Base-by-base conservation (phyloP, 345 rosid species). In the Ceriops decandra region DNA sequence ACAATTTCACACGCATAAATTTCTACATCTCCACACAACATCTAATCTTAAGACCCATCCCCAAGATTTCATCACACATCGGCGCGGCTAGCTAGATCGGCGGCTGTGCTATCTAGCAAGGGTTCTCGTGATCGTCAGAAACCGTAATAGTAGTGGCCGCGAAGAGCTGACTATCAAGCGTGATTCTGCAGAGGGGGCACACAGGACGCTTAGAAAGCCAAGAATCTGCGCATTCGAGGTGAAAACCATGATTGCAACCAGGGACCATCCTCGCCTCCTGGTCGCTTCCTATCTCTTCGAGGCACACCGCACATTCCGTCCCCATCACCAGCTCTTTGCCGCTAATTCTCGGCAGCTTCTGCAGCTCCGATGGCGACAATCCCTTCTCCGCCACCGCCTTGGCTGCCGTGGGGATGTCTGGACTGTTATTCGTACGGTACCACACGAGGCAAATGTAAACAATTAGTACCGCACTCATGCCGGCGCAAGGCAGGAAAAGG, bases 181-280 rank as follows among this genome's bases (percentile, higher is more conserved):
- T 77, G 47, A 82, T 74, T 22, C 96, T 74, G 36, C 96, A 92
- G 59, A 90, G 73, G 17, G 98, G 98, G 69, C 96, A 92, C 21
- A 80, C 72, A 3, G 91, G 36, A 11, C 82, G 84, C 60, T 80
- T 72, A 0, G 82, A 78, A n/a, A 93, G 89, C 98, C 98, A 93
- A 64, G 91, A 69, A 74, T 93, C 97, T 6, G 85, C 89, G 62
- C 98, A 93, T 38, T 85, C 64, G 60, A 84, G 74, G 70, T 93
- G 98, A 61, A 90, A 93, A 20, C 97, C 93, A 56, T 93, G 95
- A 72, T 85, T 88, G 68, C 98, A 90, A 27, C 93, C 91, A 20
- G 98, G 98, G 57, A 93, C 82, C 66, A 86, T 17, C 33, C 97
- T 77, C 13, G 85, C 89, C 47, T 79, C 70, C 61, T 93, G 83